A percentile compares a stretch with the other conserved stretches of the same genome.
phyloP scores from a whole-genome alignment of 495 filamentous ascomycete genomes.

The Penicillium turbatum region DNA sequence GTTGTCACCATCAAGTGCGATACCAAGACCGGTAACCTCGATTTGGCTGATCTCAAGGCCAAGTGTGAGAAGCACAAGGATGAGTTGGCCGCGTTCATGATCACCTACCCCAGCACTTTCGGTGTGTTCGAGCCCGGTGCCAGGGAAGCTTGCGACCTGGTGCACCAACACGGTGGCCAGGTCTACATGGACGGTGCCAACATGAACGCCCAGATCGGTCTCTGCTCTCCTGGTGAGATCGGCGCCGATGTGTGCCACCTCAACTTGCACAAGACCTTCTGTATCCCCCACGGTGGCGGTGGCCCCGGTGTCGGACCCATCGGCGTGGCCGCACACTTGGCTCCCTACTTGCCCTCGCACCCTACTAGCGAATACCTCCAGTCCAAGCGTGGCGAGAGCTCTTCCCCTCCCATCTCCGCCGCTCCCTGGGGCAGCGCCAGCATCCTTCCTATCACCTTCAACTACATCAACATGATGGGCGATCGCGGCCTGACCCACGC shows the following conservation, averaged over 20 bases:
- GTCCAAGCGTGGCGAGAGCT: slow-evolving; percentile 57
- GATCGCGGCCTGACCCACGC: slow-evolving; percentile 85
- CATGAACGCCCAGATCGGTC: slow-evolving; percentile 97
- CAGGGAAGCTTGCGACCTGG: slow-evolving; percentile 79
- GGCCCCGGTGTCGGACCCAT: slow-evolving; percentile 95
- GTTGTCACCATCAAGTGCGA: slow-evolving; percentile 94
- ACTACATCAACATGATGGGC: slow-evolving; percentile 98
- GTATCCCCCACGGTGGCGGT: slow-evolving; percentile 95
- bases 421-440: slow-evolving; percentile 89
- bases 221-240: slow-evolving; percentile 95
- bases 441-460: slow-evolving; percentile 95
- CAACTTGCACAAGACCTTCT: slow-evolving; percentile 99
- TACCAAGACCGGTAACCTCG: slow-evolving; percentile 81
- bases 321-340: slow-evolving; percentile 80
- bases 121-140: slow-evolving; percentile 93
- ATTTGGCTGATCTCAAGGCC: slow-evolving; percentile 76
- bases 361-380: slow-evolving; percentile 51
- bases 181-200: slow-evolving; percentile 99
- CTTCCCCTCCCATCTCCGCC: slow-evolving; percentile 68
- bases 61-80: slow-evolving; percentile 86
- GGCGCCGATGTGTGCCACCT: slow-evolving; percentile 97
- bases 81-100: slow-evolving; percentile 92
- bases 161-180: slow-evolving; percentile 86
- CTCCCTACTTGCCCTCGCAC: slow-evolving; percentile 74
- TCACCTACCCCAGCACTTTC: slow-evolving; percentile 96